A percentile compares a stretch with the other conserved stretches of the same genome.
Conservation (phyloP, 371 early-diverging fungal genomes). For the Parasitella parasitica region DNA sequence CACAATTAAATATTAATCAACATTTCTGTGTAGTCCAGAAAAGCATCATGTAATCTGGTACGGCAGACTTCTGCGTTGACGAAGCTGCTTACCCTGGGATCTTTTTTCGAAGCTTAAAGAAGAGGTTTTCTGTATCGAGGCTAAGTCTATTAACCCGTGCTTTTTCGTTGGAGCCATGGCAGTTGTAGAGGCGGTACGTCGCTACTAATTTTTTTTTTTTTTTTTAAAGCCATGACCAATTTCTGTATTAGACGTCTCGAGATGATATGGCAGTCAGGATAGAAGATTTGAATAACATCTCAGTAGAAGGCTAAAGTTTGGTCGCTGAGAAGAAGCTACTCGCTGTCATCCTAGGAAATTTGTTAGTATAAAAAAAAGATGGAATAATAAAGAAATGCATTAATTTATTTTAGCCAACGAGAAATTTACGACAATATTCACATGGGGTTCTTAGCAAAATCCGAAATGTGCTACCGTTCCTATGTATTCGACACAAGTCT, state of each 20-base stretch:
- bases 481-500: slow-evolving; percentile 25
- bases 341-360: slow-evolving; percentile 22
- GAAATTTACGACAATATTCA: slow-evolving; percentile 24
- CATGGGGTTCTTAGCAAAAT: slow-evolving; percentile 13
- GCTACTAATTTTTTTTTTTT: slow-evolving; percentile 14
- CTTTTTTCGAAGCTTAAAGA: slow-evolving; percentile 25
- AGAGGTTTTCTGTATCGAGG: slow-evolving; percentile 16
- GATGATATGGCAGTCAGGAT: no score
- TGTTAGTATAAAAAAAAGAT: slow-evolving; percentile 29
- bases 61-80: slow-evolving; percentile 18
- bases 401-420: slow-evolving; percentile 20
- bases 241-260: no score
- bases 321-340: slow-evolving; percentile 24
- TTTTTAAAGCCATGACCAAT: no score
- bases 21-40: slow-evolving; percentile 18
- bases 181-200: slow-evolving; percentile 24
- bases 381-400: slow-evolving; percentile 22
- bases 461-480: slow-evolving; percentile 28
- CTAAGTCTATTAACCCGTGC: slow-evolving; percentile 25
- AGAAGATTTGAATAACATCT: no score
- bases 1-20: slow-evolving; percentile 19
- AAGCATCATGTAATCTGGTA: slow-evolving; percentile 20
- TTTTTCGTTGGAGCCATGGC: slow-evolving; percentile 19
- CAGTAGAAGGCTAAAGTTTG: no score
- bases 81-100: slow-evolving; percentile 17